phyloP scores from a whole-genome alignment of 768 basidiomycete genomes.

The Phaeolepiota aurea region DNA sequence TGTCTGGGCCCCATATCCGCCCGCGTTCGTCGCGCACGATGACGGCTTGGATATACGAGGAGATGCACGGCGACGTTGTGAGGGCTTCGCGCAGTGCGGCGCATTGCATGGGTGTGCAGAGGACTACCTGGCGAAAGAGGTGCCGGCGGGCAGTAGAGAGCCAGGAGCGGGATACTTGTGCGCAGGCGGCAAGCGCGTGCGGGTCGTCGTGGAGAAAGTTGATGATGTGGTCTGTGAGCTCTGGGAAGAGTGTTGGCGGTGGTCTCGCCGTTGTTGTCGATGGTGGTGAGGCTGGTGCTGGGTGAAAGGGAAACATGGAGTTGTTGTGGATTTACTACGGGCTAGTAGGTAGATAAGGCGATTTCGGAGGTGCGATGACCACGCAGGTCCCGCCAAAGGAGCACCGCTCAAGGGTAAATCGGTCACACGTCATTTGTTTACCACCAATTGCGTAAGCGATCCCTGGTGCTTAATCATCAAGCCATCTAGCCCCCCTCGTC shows the following conservation, averaged over 20 bases:
- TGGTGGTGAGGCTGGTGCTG: too few relatives aligned
- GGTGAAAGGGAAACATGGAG: too few relatives aligned
- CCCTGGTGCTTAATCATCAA: too few relatives aligned
- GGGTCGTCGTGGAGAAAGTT: constrained; percentile 18
- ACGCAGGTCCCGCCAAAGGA: too few relatives aligned
- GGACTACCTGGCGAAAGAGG: constrained; percentile 13
- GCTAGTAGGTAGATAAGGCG: too few relatives aligned
- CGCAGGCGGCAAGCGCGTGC: constrained; percentile 13
- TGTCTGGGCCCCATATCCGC: constrained; percentile 4
- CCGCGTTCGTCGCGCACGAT: not conserved
- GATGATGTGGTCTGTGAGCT: constrained; percentile 19
- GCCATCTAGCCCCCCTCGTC: too few relatives aligned
- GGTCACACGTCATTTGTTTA: too few relatives aligned
- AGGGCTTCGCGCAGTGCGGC: constrained; percentile 12
- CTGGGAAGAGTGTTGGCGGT: constrained; percentile 4
- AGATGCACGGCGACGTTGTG: constrained; percentile 12
- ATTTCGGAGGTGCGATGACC: too few relatives aligned
- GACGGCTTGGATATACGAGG: constrained; percentile 13
- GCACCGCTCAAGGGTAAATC: too few relatives aligned
- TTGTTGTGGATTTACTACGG: too few relatives aligned
- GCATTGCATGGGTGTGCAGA: constrained; percentile 12
- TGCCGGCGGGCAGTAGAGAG: constrained; percentile 14
- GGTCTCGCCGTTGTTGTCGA: too few relatives aligned
- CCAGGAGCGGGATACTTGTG: constrained; percentile 18
- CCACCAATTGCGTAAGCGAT: too few relatives aligned